Percentiles rank a stretch among this genome's conserved stretches.
Evolutionary conservation across 768 basidiomycete genomes (phyloP).

Genomic region (Rhizopogon salebrosus): DNA sequence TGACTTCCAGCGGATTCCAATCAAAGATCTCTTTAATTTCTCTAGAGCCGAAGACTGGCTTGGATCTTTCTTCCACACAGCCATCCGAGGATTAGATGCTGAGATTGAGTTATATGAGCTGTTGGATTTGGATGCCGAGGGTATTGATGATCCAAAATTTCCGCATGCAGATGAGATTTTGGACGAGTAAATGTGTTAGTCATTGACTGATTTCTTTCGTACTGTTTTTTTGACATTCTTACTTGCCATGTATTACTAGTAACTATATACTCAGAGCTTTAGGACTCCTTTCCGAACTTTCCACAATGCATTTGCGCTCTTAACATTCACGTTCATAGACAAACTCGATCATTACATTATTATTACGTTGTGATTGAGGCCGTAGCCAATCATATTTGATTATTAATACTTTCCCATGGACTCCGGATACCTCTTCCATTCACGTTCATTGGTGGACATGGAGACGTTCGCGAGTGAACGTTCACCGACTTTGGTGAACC

Average conservation of each 20-base stretch:
- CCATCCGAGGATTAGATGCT: neutral
- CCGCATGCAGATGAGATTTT: neutral
- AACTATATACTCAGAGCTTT: too few species aligned
- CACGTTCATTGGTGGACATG: neutral
- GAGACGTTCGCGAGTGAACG: neutral
- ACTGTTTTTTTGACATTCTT: too few species aligned
- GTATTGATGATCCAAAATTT: neutral
- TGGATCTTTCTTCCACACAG: neutral
- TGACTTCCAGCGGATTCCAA: neutral
- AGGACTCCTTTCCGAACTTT: too few species aligned
- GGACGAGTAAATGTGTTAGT: neutral
- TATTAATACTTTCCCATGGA: too few species aligned
- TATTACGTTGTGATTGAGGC: too few species aligned
- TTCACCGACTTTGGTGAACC: neutral
- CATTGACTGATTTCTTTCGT: too few species aligned
- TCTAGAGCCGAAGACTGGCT: neutral
- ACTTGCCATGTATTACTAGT: too few species aligned
- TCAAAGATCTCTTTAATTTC: neutral
- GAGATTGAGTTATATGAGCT: constrained; percentile 4
- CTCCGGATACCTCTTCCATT: too few species aligned
- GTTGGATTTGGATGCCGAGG: constrained; percentile 5
- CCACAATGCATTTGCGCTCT: too few species aligned
- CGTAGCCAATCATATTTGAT: too few species aligned
- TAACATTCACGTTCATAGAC: too few species aligned
- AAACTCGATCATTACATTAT: too few species aligned